Evolutionary conservation across 805 yeast species (phyloP).

Genomic region (Vanderwaltozyma polyspora): DNA sequence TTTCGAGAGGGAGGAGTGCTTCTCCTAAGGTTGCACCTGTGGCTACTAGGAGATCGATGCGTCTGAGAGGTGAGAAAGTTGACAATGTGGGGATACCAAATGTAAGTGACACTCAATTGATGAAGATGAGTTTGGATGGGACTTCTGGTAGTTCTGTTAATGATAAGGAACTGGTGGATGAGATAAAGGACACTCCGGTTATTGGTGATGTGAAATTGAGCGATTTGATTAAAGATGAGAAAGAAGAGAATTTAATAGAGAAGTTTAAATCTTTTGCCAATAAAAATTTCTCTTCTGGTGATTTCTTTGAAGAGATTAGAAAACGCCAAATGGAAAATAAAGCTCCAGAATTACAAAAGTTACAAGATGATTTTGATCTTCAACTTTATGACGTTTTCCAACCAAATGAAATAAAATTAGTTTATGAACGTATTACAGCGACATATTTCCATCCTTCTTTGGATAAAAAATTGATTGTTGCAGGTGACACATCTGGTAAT

Average conservation of each 20-base stretch:
- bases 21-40: constrained; percentile 17
- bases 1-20: constrained; percentile 5
- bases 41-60: constrained; percentile 67
- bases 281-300: constrained; percentile 49
- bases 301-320: constrained; percentile 47
- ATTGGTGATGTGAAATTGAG: constrained; percentile 54
- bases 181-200: constrained; percentile 45
- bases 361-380: constrained; percentile 45
- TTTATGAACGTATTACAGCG: constrained; percentile 59
- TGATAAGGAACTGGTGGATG: constrained; percentile 29
- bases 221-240: constrained; percentile 42
- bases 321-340: constrained; percentile 25
- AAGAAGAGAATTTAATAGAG: constrained; percentile 24
- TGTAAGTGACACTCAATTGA: constrained; percentile 16
- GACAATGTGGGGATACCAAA: constrained; percentile 27
- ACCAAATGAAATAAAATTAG: constrained; percentile 61
- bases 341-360: constrained; percentile 31
- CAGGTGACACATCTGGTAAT: constrained; percentile 84
- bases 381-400: constrained; percentile 44
- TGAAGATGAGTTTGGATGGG: constrained; percentile 10
- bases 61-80: constrained; percentile 65
- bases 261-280: constrained; percentile 24
- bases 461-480: constrained; percentile 53
- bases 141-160: not conserved
- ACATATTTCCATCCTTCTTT: constrained; percentile 67